Conservation (phyloP, 441 rosid genomes). For the Populus hybrid region DNA sequence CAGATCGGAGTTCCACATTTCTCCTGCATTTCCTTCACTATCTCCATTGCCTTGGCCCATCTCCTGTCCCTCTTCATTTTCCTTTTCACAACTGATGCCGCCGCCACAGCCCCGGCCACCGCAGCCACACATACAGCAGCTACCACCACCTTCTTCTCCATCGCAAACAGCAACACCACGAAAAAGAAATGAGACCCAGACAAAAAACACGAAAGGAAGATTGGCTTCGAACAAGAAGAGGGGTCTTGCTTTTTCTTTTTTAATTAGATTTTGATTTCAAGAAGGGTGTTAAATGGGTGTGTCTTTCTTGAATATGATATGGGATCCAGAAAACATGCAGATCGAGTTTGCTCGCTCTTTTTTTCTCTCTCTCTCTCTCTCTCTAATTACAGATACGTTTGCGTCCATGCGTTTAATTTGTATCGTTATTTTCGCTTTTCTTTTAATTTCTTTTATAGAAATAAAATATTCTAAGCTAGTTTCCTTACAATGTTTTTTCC, state of each 20-base stretch:
- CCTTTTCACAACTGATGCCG: slow-evolving; percentile 45
- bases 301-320: not conserved
- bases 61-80: slow-evolving; percentile 52
- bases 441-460: too few species aligned
- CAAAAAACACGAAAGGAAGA: not conserved
- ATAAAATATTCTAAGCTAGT: too few species aligned
- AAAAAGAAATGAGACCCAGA: slow-evolving; percentile 9
- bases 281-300: not conserved
- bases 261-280: slow-evolving; percentile 1
- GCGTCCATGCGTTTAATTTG: too few species aligned
- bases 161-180: not conserved
- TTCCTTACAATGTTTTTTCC: too few species aligned
- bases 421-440: too few species aligned
- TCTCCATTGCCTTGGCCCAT: slow-evolving; percentile 64
- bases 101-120: slow-evolving; percentile 61
- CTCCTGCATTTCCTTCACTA: slow-evolving; percentile 72
- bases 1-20: slow-evolving; percentile 65
- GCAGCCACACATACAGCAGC: slow-evolving; percentile 53
- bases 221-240: not conserved
- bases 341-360: too few species aligned
- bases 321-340: too few species aligned
- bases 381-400: too few species aligned
- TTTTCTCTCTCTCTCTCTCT: too few species aligned
- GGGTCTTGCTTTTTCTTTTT: not conserved
- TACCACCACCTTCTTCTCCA: slow-evolving; percentile 68